Percentiles rank a stretch among this genome's conserved stretches.
These are phyloP conservation scores for Cercospora sojina DNA, from an alignment of 2,329 filamentous ascomycete species.

Conservation along the genomic window DNA sequence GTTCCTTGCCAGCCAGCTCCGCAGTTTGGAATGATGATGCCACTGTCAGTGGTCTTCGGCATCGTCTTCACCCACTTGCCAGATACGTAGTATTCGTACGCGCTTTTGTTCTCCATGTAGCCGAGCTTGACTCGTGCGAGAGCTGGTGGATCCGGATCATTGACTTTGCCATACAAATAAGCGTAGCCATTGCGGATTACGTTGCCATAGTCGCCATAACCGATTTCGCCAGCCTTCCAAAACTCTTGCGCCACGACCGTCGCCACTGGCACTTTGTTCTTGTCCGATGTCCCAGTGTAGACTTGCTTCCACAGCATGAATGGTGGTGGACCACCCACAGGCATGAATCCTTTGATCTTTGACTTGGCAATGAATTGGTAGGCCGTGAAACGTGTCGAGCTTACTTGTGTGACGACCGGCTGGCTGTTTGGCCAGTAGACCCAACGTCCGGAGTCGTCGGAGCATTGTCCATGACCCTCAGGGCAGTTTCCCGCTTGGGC, in stretches of 20 bases:
- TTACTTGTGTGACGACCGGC: constrained; percentile 19
- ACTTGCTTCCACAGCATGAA: constrained; percentile 24
- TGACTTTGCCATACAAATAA: constrained; percentile 27
- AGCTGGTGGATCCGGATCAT: constrained; percentile 10
- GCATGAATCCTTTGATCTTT: constrained; percentile 18
- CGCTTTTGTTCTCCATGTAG: constrained; percentile 20
- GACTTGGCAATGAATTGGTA: constrained; percentile 27
- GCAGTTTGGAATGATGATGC: constrained; percentile 29
- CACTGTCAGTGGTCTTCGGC: constrained; percentile 17
- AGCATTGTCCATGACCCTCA: constrained; percentile 16
- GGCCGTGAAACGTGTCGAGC: constrained; percentile 13
- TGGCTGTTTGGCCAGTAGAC: constrained; percentile 27
- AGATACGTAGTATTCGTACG: constrained; percentile 25
- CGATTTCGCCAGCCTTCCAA: constrained; percentile 24
- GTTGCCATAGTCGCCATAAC: constrained; percentile 27
- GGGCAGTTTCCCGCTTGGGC: constrained; percentile 14
- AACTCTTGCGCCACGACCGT: constrained; percentile 21
- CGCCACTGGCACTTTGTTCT: constrained; percentile 22
- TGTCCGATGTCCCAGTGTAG: constrained; percentile 17
- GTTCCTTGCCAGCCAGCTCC: constrained; percentile 36
- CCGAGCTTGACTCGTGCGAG: constrained; percentile 23
- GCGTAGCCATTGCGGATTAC: constrained; percentile 21
- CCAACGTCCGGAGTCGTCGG: constrained; percentile 21
- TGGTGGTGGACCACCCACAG: constrained; percentile 10
- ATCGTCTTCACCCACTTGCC: constrained; percentile 19